phyloP scores from a whole-genome alignment of 202 grass and related monocot genomes.

The Carex sylvatica region DNA sequence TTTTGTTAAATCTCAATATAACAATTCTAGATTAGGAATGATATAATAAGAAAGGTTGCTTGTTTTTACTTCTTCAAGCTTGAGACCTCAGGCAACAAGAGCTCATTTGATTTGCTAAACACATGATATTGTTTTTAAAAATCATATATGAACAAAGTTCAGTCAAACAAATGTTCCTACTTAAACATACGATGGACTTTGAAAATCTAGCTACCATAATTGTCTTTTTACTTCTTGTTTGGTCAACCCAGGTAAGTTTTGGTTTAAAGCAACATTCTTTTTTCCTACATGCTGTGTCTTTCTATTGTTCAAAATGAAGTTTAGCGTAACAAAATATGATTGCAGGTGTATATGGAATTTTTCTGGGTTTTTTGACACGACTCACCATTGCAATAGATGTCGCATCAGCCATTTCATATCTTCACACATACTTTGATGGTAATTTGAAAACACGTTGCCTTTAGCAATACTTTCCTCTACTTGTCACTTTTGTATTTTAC shows the following conservation, averaged over 20 bases:
- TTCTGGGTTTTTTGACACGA: neutral
- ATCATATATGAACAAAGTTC: neutral
- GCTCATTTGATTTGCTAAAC: too few relatives aligned
- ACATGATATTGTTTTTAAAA: neutral
- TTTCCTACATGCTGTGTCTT: neutral
- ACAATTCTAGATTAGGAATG: neutral
- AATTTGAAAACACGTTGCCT: neutral
- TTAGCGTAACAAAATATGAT: neutral
- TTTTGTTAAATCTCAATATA: neutral
- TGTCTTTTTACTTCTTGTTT: neutral
- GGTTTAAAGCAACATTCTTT: neutral
- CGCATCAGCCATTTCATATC: conserved; percentile 13
- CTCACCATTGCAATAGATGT: conserved; percentile 17
- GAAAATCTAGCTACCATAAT: neutral
- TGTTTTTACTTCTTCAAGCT: neutral
- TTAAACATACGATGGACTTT: neutral
- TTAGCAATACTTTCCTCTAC: neutral
- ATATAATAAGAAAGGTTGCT: neutral
- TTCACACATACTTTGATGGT: conserved; percentile 11
- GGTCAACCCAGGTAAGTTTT: neutral
- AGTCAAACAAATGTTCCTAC: neutral
- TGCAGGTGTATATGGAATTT: neutral
- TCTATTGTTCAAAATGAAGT: neutral
- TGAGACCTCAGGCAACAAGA: neutral
- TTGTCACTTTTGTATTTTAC: neutral